Evolutionary conservation across 2,329 filamentous ascomycete genomes (phyloP), one percentile per base, ranked within the genome.

Genomic region (Clonostachys rhizophaga): DNA sequence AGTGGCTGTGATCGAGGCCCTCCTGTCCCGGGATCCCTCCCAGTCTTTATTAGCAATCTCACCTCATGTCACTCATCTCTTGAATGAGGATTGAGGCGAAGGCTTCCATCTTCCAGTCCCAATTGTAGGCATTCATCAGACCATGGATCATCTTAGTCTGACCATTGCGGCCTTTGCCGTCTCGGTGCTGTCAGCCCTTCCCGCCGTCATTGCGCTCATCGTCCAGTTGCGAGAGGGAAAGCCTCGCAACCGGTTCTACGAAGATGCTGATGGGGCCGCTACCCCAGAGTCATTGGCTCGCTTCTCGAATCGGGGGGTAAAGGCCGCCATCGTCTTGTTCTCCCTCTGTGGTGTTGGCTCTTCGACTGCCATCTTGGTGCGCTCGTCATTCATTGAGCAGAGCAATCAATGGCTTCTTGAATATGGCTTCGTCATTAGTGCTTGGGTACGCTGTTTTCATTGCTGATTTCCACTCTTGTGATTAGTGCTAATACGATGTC

Each of bases 211-310:
- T 33, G 33, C 24, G 4, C 34, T 40, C 16, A 33, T 44, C 18
- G 34, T 17, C 39, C 70, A 72, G 49, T 48, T 64, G 35, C 64
- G 61, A 33, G 55, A 59, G 36, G 61, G 62, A 20, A 58, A 58
- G 5, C 63, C 66, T 10, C 66, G 66, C 48, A 68, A 75, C 37
- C 65, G 74, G 10, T 68, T 74, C 13, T 91, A 91, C 57, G 70
- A 83, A 54, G 87, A 91, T 58, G 67, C 74, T 51, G 87, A 91
- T 64, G 87, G 87, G 42, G 72, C 76, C 52, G 84, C 84, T 34
- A 86, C 82, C 0, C 73, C 79, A 37, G 81, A 86, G 58, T 81
- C 83, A 2, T 60, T 82, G 45, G 73, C 74, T 18, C 72, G 72
- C 37, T 91, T 84, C 59, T 86, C 84, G 24, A 76, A 80, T 52